Evolutionary conservation across 768 basidiomycete genomes (phyloP), one percentile per base, ranked within the genome.

Genomic region (Gelatoporia subvermispora): DNA sequence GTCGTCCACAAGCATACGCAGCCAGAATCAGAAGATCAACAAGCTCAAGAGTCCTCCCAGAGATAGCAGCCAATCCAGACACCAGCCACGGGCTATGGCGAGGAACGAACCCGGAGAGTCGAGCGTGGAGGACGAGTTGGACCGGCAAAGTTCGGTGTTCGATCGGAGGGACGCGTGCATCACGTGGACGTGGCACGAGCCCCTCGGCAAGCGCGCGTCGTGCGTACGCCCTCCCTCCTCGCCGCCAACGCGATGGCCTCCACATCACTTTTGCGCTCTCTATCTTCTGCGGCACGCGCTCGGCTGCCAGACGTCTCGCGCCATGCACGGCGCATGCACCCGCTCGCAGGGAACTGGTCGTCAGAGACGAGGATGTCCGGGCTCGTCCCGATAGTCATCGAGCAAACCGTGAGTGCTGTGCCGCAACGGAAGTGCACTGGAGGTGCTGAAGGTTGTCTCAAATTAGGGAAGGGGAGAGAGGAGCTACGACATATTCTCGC

Each of bases 401-500:
- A 95, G 60, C 92, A 93, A 66, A 93, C 92, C 20, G 90, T 92
- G 28, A 25, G 49, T 45, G 25, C 45, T 45, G 43, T 36, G n/a
- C 48, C 45, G 17, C n/a, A n/a, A n/a, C n/a, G 25, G 43, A 46
- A 45, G 39, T 31, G 5, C 28, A 7, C 28, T 13, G 28, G 13
- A 5, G 5, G 13, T 7, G 7, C 13, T 31, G 28, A 31, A 31
- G 40, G 47, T 43, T 17, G 31, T 55, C 49, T 49, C 35, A 10
- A 25, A 49, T 43, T 44, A 90, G 87, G 87, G 86, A 40, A 78
- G 90, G 59, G 89, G 90, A 11, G 91, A 92, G 67, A 77, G 90
- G 34, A 90, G 88, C 22, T 95, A 96, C 70, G 94, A 97, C 63
- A 96, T 98, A 48, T 98, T 93, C 69, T 97, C 94, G 34, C 81